Conservation (phyloP, 176 grass and related monocot genomes). For the Chrysopogon serrulatus region DNA sequence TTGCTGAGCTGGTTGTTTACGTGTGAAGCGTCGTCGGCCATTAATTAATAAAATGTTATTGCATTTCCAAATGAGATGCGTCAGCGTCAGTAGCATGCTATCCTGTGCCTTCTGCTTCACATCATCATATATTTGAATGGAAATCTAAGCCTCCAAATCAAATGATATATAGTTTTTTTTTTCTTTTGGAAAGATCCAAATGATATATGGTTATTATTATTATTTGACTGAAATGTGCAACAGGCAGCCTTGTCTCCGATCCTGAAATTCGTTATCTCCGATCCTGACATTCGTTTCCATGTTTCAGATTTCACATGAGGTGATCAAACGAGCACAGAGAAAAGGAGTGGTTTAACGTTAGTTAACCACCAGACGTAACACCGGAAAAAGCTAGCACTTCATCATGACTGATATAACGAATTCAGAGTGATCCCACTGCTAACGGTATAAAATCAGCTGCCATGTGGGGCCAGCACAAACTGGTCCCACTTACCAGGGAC, state of each 20-base stretch:
- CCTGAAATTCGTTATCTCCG: not conserved
- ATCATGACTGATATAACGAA: not conserved
- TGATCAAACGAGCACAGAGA: not conserved
- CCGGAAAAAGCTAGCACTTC: too few relatives aligned
- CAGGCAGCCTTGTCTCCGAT: not conserved
- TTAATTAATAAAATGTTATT: not conserved
- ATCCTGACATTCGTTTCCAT: not conserved
- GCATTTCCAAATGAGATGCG: not conserved
- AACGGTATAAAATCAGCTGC: not conserved
- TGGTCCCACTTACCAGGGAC: not conserved
- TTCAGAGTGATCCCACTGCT: not conserved
- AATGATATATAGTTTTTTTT: too few relatives aligned
- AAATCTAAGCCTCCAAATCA: not conserved
- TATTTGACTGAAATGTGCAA: not conserved
- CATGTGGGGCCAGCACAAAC: not conserved
- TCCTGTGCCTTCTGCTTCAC: not conserved
- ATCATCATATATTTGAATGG: not conserved
- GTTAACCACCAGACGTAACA: not conserved
- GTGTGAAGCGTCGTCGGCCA: not conserved
- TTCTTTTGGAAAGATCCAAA: too few relatives aligned
- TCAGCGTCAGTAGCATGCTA: not conserved
- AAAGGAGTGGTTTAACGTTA: not conserved
- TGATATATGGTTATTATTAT: too few relatives aligned
- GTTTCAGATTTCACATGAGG: not conserved
- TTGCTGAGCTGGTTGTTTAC: not conserved